Percentiles rank a stretch among this genome's conserved stretches.
These are phyloP conservation scores for Trypethelium eluteriae DNA, from an alignment of 495 filamentous ascomycete species.

Conservation along the genomic window DNA sequence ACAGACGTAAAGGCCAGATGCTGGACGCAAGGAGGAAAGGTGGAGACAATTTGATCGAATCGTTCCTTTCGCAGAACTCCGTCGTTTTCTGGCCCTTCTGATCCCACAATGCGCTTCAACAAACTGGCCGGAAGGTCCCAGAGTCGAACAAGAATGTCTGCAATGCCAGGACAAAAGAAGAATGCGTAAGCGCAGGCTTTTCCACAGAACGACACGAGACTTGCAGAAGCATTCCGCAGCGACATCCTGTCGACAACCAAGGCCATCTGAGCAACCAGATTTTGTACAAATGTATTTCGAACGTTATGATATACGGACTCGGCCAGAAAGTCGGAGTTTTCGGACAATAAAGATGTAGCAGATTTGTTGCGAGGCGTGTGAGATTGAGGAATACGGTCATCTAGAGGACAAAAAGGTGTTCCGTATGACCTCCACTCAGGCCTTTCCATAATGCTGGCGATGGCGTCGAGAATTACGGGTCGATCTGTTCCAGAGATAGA, in stretches of 20 bases:
- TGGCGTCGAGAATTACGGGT: conserved; percentile 73
- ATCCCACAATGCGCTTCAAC: conserved; percentile 62
- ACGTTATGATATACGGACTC: conserved; percentile 93
- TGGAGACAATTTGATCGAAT: conserved; percentile 51
- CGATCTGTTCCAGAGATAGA: conserved; percentile 70
- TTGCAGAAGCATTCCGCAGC: conserved; percentile 78
- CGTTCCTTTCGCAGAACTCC: conserved; percentile 33
- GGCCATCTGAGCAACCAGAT: conserved; percentile 76
- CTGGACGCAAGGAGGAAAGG: conserved; percentile 67
- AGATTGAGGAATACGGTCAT: conserved; percentile 40
- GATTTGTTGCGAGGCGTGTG: conserved; percentile 42
- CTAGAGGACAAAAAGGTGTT: conserved; percentile 54
- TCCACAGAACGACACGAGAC: conserved; percentile 85
- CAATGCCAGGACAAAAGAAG: conserved; percentile 85
- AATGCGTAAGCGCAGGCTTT: conserved; percentile 94
- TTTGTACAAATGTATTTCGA: conserved; percentile 81
- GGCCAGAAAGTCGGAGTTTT: conserved; percentile 67
- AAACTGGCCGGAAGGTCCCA: conserved; percentile 63
- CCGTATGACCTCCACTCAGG: conserved; percentile 80
- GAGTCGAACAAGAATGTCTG: conserved; percentile 75
- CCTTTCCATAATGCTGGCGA: conserved; percentile 79
- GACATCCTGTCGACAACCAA: conserved; percentile 92
- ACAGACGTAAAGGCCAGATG: conserved; percentile 64
- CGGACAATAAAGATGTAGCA: conserved; percentile 50
- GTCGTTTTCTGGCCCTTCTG: conserved; percentile 48